These are phyloP conservation scores for Vitellaria paradoxa DNA, from an alignment of 179 eudicot genomes.

Conservation along the genomic window DNA sequence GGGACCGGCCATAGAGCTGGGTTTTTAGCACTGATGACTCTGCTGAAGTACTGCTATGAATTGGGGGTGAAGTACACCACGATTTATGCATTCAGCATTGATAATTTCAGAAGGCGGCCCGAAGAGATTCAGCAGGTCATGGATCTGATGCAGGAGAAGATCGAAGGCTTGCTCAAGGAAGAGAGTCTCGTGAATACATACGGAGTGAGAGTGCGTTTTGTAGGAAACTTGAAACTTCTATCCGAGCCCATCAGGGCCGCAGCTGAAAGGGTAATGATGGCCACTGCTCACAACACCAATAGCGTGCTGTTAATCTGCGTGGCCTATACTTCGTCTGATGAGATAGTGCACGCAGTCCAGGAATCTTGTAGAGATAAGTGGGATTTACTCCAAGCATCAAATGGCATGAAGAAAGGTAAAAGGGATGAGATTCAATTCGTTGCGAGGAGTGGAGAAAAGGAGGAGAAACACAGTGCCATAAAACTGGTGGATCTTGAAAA, in stretches of 20 bases:
- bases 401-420: neutral
- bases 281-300: conserved; percentile 43
- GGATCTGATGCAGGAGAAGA: conserved; percentile 65
- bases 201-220: conserved; percentile 51
- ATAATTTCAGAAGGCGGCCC: conserved; percentile 58
- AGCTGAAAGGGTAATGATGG: conserved; percentile 47
- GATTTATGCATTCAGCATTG: conserved; percentile 64
- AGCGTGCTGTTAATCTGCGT: conserved; percentile 40
- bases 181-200: conserved; percentile 41
- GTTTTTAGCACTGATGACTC: conserved; percentile 45
- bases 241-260: conserved; percentile 38
- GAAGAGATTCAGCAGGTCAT: conserved; percentile 62
- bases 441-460: conserved; percentile 9
- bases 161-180: conserved; percentile 54
- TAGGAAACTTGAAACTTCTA: conserved; percentile 54
- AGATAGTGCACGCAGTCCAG: conserved; percentile 49
- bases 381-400: conserved; percentile 8
- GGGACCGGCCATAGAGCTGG: conserved; percentile 59
- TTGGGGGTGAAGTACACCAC: conserved; percentile 50
- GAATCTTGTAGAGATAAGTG: conserved; percentile 30
- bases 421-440: neutral
- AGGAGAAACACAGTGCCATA: conserved; percentile 11
- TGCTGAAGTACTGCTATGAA: conserved; percentile 64
- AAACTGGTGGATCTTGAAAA: conserved; percentile 44
- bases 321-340: conserved; percentile 64